Percentiles rank a stretch among this genome's conserved stretches.
Evolutionary conservation across 371 early-diverging fungal species (phyloP).

Genomic region (Mucor piriformis): DNA sequence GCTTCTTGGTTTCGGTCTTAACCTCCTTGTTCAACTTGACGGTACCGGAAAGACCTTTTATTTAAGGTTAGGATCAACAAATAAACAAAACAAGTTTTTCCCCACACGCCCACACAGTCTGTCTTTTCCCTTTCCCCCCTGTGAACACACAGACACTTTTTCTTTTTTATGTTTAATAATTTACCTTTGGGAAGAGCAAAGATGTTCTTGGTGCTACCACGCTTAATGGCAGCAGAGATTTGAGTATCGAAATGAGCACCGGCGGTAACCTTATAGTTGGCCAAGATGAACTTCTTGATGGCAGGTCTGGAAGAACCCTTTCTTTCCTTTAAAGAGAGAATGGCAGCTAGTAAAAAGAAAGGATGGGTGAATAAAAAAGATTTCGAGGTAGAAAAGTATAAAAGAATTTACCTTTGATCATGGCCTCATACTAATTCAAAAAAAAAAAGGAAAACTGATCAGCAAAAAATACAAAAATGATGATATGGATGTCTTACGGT

Average conservation of each 20-base stretch:
- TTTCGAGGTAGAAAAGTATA: no score
- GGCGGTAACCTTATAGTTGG: slow-evolving; percentile 66
- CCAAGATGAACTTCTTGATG: slow-evolving; percentile 83
- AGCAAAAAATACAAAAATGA: neutral
- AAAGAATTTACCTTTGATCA: slow-evolving; percentile 46
- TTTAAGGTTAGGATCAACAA: neutral
- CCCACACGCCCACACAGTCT: neutral
- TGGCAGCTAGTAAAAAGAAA: slow-evolving; percentile 46
- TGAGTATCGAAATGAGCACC: slow-evolving; percentile 62
- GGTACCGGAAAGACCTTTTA: slow-evolving; percentile 61
- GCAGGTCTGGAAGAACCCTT: slow-evolving; percentile 79
- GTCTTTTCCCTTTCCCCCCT: neutral
- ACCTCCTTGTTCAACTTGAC: slow-evolving; percentile 73
- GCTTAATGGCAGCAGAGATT: slow-evolving; percentile 77
- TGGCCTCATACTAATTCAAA: slow-evolving; percentile 46
- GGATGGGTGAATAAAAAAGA: no score
- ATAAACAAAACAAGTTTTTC: slow-evolving; percentile 6
- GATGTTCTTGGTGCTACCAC: slow-evolving; percentile 67
- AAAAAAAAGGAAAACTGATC: slow-evolving; percentile 1
- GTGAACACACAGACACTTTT: neutral
- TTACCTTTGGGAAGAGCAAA: slow-evolving; percentile 76
- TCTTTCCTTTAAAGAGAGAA: slow-evolving; percentile 75
- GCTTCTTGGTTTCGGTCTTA: slow-evolving; percentile 50
- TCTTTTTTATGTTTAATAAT: neutral
- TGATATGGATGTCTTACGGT: slow-evolving; percentile 38